These are phyloP conservation scores for Coemansia sp. DNA, from an alignment of 192 early-diverging fungal genomes.

Conservation along the genomic window DNA sequence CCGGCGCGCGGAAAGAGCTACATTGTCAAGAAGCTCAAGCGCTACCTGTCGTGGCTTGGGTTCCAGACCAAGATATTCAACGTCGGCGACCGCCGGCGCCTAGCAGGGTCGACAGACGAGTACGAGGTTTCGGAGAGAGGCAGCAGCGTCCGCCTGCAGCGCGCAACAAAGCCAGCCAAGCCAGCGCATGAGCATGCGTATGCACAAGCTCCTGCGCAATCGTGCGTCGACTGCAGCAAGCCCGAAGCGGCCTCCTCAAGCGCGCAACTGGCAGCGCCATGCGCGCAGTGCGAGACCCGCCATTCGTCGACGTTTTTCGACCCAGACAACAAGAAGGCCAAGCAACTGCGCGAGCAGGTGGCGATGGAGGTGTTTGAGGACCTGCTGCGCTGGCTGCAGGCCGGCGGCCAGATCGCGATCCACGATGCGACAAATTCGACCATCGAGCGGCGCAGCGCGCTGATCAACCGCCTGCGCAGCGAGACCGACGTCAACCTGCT, in stretches of 20 bases:
- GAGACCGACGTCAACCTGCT: conserved; percentile 67
- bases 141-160: not conserved
- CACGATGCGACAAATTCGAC: conserved; percentile 98
- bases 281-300: conserved; percentile 39
- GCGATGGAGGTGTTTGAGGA: conserved; percentile 92
- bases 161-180: conserved; percentile 2
- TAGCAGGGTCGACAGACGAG: conserved; percentile 50
- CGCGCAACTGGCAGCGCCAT: conserved; percentile 8
- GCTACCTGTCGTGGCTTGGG: conserved; percentile 80
- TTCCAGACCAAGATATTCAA: conserved; percentile 86
- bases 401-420: conserved; percentile 83
- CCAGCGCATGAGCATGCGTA: no score
- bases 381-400: conserved; percentile 82
- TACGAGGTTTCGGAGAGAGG: conserved; percentile 6
- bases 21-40: conserved; percentile 91
- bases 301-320: conserved; percentile 94
- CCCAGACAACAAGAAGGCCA: conserved; percentile 75
- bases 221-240: conserved; percentile 46
- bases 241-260: not conserved
- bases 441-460: conserved; percentile 64
- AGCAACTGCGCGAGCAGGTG: conserved; percentile 75
- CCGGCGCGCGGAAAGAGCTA: conserved; percentile 95
- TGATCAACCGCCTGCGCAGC: conserved; percentile 59
- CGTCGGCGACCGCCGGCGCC: conserved; percentile 90
- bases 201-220: not conserved